Base-by-base conservation (phyloP, 805 yeast species). In the Cyberlindnera subsufficiens region DNA sequence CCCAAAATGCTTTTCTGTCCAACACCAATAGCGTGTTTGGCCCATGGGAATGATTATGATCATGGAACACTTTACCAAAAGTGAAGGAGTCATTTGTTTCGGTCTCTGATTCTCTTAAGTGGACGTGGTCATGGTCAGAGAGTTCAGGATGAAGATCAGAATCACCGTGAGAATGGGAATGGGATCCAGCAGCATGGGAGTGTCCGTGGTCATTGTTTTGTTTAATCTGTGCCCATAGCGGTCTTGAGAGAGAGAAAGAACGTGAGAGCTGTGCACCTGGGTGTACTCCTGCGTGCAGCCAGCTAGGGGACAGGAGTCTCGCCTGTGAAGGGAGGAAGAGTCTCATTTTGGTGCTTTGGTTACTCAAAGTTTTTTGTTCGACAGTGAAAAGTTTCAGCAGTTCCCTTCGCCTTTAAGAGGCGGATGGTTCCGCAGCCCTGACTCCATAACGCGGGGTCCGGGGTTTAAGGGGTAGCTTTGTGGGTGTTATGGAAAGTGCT, bases 1-100 rank as follows among this genome's bases (percentile, higher is more conserved):
- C 64, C 48, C 66, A 63, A 40, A 73, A 63, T 39, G 72, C 67
- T 42, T 68, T 74, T 50, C 66, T 67, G 58, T 70, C 67, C 48
- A 64, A 42, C 3, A 64, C 63, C 13, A 67, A 48, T 40, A 66
- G 46, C n/a, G 57, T 61, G 30, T 54, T 51, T 17, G 60, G 61
- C 3, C 58, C 59, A 37, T 69, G 73, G 6, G 62, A 51, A 40
- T 68, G 72, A 8, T 63, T 63, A 38, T 60, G 60, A 6, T 47
- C 47, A 30, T 46, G 44, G 20, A 54, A 32, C 39, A 61, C 53
- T 33, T 61, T 53, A 19, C 71, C 72, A 44, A 68, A 58, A 6
- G 58, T 54, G 47, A 62, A 58, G 6, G 63, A 54, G 44, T 71
- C 75, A 48, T 69, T 71, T 20, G 54, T 43, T 44, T 69, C 73